Percentiles rank a stretch among this genome's conserved stretches.
These are phyloP conservation scores for Leucaena leucocephala DNA, from an alignment of 306 rosid genomes.

Conservation along the genomic window DNA sequence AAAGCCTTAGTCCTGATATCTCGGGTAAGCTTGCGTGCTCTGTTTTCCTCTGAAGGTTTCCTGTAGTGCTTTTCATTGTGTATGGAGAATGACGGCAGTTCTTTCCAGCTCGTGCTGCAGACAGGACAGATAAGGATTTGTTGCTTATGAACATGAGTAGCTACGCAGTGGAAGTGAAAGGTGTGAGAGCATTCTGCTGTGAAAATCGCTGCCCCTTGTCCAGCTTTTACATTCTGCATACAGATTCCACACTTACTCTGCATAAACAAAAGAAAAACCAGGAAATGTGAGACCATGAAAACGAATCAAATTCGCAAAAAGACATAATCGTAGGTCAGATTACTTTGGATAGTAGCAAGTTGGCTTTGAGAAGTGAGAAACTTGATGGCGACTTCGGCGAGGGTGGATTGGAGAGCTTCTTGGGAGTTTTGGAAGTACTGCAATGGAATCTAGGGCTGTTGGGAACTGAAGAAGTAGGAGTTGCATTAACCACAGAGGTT, in stretches of 20 bases:
- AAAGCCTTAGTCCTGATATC: conserved; percentile 51
- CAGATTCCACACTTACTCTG: conserved; percentile 96
- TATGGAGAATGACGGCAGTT: conserved; percentile 61
- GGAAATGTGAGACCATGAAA: not conserved
- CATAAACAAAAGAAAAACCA: not conserved
- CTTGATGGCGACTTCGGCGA: conserved; percentile 84
- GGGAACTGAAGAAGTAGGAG: conserved; percentile 59
- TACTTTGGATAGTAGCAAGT: conserved; percentile 70
- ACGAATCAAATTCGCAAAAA: not conserved
- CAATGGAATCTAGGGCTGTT: conserved; percentile 78
- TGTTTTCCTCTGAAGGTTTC: conserved; percentile 23
- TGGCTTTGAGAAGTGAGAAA: conserved; percentile 77
- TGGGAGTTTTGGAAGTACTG: conserved; percentile 40
- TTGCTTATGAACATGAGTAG: conserved; percentile 58
- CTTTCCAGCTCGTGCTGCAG: conserved; percentile 78
- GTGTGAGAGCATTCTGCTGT: conserved; percentile 94
- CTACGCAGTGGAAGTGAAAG: conserved; percentile 86
- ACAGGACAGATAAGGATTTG: conserved; percentile 72
- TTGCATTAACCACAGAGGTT: conserved; percentile 48
- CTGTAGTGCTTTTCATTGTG: conserved; percentile 27
- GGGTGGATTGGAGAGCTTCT: conserved; percentile 60
- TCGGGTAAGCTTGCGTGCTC: conserved; percentile 31
- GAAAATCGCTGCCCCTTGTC: conserved; percentile 91
- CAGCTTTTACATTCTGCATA: conserved; percentile 57
- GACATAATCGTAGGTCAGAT: not conserved